Evolutionary conservation across 495 filamentous ascomycete genomes (phyloP), one percentile per base, ranked within the genome.

Genomic region (Daldinia concentrica): DNA sequence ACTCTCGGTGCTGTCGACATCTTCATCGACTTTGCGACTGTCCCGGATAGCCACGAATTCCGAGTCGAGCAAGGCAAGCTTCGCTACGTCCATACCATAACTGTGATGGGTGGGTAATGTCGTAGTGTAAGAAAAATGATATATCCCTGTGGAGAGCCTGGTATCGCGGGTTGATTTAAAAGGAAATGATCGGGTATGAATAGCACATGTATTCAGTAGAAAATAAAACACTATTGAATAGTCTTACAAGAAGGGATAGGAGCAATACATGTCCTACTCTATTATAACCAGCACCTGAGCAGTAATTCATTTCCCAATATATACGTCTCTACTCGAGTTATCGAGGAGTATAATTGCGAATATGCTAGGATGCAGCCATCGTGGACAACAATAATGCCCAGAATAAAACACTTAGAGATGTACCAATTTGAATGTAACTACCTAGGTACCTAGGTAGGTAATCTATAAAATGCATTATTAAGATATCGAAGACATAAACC

Each of bases 281-380:
- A 34, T 14, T 36, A 36, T 36, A 5, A 36, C 3, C 0, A 4
- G 12, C 14, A 14, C 34, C 4, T 41, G 8, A 41, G 6, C 1
- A 7, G 7, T 41, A 41, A 17, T 41, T 7, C n/a, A 7, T 6
- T 41, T 41, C 7, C 5, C 17, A 41, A 41, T 7, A n/a, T n/a
- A 41, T 41, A 0, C 4, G 11, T 14, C 9, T 36, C 14, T 32
- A 1, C 6, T 32, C 6, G 32, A 34, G 0, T 9, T 11, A 34
- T 34, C 9, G 11, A 34, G 32, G 1, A 6, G 1, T 12, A 36
- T 36, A 12, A 14, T 4, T 83, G 24, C 73, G 84, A 7, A 84
- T 87, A 30, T 87, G 85, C 77, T 87, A 84, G 85, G 82, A 84
- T 69, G 83, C 84, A 4, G 84, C 87, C 73, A 87, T 36, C 34